These are phyloP conservation scores for Cutaneotrichosporon cutaneum DNA, from an alignment of 1,284 basidiomycete species.

Conservation along the genomic window DNA sequence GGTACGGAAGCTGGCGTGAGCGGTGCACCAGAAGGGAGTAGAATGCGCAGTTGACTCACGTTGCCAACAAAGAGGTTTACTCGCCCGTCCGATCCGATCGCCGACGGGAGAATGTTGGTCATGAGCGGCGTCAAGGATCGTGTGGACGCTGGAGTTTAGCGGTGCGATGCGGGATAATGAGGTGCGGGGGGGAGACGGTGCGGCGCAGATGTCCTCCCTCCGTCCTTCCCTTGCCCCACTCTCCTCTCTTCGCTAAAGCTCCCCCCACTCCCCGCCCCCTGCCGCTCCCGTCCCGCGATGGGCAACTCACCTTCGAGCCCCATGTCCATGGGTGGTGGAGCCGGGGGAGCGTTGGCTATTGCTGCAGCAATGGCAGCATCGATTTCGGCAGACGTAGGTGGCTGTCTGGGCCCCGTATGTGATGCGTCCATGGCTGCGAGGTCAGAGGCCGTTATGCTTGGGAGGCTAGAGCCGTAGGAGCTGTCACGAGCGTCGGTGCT, in stretches of 20 bases:
- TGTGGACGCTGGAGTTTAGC: slow-evolving; percentile 25
- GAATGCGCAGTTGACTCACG: slow-evolving; percentile 56
- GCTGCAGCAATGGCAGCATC: slow-evolving; percentile 51
- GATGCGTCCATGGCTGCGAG: background rate
- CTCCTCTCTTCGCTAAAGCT: background rate
- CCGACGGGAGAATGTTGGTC: slow-evolving; percentile 51
- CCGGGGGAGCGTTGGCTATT: slow-evolving; percentile 49
- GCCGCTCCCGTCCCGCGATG: too few species aligned
- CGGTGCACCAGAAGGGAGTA: background rate
- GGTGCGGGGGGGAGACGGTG: background rate
- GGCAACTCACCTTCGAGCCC: slow-evolving; percentile 33
- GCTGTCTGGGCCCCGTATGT: slow-evolving; percentile 13
- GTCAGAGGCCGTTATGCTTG: background rate
- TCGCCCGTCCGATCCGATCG: slow-evolving; percentile 65
- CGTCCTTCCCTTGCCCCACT: background rate
- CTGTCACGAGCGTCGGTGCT: background rate
- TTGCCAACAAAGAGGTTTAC: slow-evolving; percentile 90
- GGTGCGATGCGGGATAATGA: background rate
- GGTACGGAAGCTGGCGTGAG: slow-evolving; percentile 72
- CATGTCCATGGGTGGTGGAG: slow-evolving; percentile 30
- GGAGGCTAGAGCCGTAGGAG: background rate
- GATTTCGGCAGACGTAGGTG: slow-evolving; percentile 48
- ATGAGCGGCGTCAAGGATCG: slow-evolving; percentile 47
- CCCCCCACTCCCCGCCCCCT: background rate
- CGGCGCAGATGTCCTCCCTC: background rate